phyloP scores from a whole-genome alignment of 164 flowering plant genomes.

The Protea cynaroides region DNA sequence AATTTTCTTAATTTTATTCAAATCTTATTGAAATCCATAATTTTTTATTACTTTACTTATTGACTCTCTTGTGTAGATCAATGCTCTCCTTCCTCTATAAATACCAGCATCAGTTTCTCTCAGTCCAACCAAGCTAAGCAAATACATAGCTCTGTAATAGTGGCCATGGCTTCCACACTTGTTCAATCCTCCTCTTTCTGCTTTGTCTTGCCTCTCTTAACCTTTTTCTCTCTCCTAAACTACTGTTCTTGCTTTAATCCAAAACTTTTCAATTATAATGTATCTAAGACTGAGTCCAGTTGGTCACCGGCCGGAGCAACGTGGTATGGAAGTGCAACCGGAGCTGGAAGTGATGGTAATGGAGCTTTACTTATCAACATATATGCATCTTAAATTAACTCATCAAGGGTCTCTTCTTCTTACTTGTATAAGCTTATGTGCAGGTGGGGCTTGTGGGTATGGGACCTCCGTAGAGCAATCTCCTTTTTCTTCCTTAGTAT shows the following conservation, averaged over 20 bases:
- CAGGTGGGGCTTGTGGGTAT: slow-evolving; percentile 75
- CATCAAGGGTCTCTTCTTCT: no score
- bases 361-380: no score
- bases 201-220: neutral
- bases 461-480: slow-evolving; percentile 27
- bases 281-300: slow-evolving; percentile 13
- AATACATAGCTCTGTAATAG: neutral
- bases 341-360: slow-evolving; percentile 48
- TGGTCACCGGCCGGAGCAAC: slow-evolving; percentile 55
- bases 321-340: slow-evolving; percentile 50
- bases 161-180: slow-evolving; percentile 1
- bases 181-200: neutral
- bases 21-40: no score
- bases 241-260: slow-evolving; percentile 13
- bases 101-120: neutral
- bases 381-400: neutral
- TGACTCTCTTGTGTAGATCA: neutral
- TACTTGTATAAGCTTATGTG: neutral
- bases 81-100: neutral
- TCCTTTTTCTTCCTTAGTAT: slow-evolving; percentile 40
- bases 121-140: neutral
- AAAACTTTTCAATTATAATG: slow-evolving; percentile 11
- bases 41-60: neutral
- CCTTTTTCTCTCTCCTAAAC: slow-evolving; percentile 10
- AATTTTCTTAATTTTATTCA: no score